phyloP scores from a whole-genome alignment of 345 rosid genomes.

The Citrus mangshanensis region DNA sequence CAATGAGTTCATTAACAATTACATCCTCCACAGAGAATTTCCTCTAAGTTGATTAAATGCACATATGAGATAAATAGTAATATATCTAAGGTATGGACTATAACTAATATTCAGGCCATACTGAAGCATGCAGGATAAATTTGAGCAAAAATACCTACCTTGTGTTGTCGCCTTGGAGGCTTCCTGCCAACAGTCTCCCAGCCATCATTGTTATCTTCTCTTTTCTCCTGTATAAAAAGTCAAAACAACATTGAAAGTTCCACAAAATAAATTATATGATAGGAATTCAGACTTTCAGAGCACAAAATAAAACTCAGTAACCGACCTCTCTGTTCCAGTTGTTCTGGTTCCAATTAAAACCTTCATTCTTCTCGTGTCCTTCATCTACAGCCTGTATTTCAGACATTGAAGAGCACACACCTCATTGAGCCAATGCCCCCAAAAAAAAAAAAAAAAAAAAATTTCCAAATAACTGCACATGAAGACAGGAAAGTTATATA shows the following conservation, averaged over 20 bases:
- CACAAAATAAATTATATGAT: neutral
- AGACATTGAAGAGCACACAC: neutral
- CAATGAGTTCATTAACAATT: neutral
- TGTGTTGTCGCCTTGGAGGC: constrained; percentile 53
- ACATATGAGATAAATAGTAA: neutral
- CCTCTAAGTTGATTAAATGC: neutral
- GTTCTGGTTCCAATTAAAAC: constrained; percentile 20
- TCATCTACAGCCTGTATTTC: constrained; percentile 27
- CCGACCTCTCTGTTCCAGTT: constrained; percentile 35
- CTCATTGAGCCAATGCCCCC: neutral
- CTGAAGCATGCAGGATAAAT: neutral
- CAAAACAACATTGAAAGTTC: neutral
- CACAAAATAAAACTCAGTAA: neutral
- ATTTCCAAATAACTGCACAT: neutral
- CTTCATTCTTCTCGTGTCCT: constrained; percentile 27
- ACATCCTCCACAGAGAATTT: neutral
- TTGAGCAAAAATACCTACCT: constrained; percentile 32
- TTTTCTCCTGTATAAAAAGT: constrained; percentile 31
- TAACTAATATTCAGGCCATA: neutral
- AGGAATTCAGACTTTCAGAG: neutral
- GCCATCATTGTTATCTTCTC: constrained; percentile 48
- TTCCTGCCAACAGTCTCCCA: constrained; percentile 82
- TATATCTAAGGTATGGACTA: neutral
- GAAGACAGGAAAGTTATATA: neutral
- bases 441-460: neutral